Base-by-base conservation (phyloP, 2,329 filamentous ascomycete species). In the Scedosporium aurantiacum region DNA sequence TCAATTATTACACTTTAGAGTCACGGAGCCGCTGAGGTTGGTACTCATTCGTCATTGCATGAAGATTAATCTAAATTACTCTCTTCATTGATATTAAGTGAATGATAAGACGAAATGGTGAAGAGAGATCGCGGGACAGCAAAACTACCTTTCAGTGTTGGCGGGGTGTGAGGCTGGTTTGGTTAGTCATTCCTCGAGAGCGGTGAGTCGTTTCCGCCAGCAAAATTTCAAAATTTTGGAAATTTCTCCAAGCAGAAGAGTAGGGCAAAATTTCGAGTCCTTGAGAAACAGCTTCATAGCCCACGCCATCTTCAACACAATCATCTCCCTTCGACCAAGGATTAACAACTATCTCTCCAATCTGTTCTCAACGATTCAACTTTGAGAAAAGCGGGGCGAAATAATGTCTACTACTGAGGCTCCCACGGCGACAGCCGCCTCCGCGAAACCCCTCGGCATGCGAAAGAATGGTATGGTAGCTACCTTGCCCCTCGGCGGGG, bases 381-480 rank as follows among this genome's bases (percentile, higher is more conserved):
- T 5, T 21, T 6, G 43, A 18, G 12, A 54, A 25, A 5, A 2
- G 12, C 5, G 18, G 8, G 18, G 7, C 50, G n/a, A 54, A 12
- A 55, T 4, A 27, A 60, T 60, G 58, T 60, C 58, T n/a, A 43
- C 47, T 7, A 61, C 70, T 67, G 66, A 63, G 54, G 67, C 66
- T 37, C 70, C 70, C 32, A 67, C 73, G 8, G 71, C 72, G 57
- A 68, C 70, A 27, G 69, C 70, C 25, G 68, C 74, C 63, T 65
- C 72, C 18, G 65, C 69, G 55, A 79, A 78, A 67, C 69, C 70
- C 61, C 76, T 75, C 73, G 90, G 87, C 65, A 87, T 94, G 82
- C 88, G 90, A 68, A 88, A 88, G 74, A 96, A 96, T 78, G 90
- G 90, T 93, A 78, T 65, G 76, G 68, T 63, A 60, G 43, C 28